Conservation (phyloP, 169 alveolate species). For the Sarcocystis neurona region DNA sequence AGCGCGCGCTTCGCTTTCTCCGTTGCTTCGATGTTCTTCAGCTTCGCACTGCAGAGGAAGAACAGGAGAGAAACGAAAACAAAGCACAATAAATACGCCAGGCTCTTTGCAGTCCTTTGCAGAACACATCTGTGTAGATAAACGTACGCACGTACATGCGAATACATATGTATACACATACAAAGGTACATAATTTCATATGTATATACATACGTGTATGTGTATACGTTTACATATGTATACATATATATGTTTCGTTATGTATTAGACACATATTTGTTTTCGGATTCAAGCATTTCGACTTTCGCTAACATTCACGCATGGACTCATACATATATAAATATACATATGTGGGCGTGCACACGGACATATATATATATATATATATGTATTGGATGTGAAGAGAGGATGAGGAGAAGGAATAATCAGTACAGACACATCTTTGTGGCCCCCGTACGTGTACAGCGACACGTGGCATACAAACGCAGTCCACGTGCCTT, state of each 20-base stretch:
- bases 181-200: background rate
- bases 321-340: background rate
- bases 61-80: background rate
- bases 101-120: background rate
- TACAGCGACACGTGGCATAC: no score
- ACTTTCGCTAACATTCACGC: background rate
- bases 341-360: background rate
- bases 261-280: background rate
- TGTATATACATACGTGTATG: background rate
- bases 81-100: background rate
- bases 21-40: constrained; percentile 70
- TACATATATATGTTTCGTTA: constrained; percentile 2
- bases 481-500: no score
- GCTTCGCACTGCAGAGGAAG: constrained; percentile 52
- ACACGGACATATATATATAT: background rate
- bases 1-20: constrained; percentile 67
- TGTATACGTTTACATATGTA: background rate
- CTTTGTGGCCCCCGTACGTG: no score
- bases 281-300: background rate
- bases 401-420: no score
- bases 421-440: no score
- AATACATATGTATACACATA: background rate
- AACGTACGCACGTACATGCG: background rate
- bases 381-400: no score
- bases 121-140: background rate